Evolutionary conservation across 805 yeast genomes (phyloP).

Genomic region (Saturnispora saitoi): DNA sequence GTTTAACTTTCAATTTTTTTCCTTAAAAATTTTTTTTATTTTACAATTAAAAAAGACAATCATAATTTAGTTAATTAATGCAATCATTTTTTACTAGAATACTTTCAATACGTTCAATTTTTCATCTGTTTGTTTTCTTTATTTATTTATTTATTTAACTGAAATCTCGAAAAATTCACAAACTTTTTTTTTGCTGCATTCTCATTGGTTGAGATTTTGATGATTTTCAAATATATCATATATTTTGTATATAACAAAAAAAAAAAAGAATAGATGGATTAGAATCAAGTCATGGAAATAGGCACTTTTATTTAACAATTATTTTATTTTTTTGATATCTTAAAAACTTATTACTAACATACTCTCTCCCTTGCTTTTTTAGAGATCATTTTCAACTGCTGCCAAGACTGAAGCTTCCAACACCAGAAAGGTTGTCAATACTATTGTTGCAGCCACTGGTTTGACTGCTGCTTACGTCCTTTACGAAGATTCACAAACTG

Average conservation of each 20-base stretch:
- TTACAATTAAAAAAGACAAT: no score
- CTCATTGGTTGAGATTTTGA: constrained; percentile 19
- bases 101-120: no score
- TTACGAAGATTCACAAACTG: constrained; percentile 78
- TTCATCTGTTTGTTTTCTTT: neutral
- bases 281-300: neutral
- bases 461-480: constrained; percentile 71
- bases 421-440: constrained; percentile 45
- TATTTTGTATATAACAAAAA: no score
- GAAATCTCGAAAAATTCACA: neutral
- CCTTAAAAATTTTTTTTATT: no score
- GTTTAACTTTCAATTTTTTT: no score
- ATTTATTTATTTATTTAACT: neutral
- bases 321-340: no score
- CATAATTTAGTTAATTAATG: no score
- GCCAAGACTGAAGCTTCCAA: constrained; percentile 27
- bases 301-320: neutral
- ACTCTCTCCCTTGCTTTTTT: constrained; percentile 3
- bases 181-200: constrained; percentile 22
- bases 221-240: no score
- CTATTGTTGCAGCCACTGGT: constrained; percentile 67
- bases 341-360: no score
- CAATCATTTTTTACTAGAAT: no score
- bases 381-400: constrained; percentile 31
- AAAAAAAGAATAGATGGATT: no score